These are phyloP conservation scores for Acer campestre DNA, from an alignment of 345 rosid species.

Conservation along the genomic window DNA sequence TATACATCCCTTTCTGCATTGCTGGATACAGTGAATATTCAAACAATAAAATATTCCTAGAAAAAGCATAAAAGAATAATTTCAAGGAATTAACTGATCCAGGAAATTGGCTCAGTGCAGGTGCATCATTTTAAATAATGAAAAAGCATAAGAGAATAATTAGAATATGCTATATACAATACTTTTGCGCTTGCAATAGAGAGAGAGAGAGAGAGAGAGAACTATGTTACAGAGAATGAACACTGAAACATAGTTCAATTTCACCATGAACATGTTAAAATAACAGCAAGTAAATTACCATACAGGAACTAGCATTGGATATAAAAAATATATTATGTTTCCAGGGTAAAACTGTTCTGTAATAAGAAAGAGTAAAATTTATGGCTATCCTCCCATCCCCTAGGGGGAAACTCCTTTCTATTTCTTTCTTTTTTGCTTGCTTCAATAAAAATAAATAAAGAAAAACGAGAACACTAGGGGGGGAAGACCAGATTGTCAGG, in stretches of 20 bases:
- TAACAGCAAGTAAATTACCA: background rate
- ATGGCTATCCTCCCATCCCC: no score
- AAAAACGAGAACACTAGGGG: background rate
- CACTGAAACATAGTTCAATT: background rate
- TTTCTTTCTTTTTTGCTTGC: background rate
- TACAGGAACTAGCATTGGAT: background rate
- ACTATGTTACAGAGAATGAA: background rate
- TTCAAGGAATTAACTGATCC: background rate
- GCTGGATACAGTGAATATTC: background rate
- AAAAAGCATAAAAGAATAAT: background rate
- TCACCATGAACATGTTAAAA: background rate
- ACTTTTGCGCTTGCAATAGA: background rate
- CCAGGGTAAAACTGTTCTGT: background rate
- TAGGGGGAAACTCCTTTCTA: background rate
- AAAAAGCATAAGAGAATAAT: background rate
- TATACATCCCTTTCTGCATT: background rate
- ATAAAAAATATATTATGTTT: background rate
- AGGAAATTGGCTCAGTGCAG: background rate
- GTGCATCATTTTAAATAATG: background rate
- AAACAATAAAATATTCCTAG: background rate
- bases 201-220: conserved; percentile 1
- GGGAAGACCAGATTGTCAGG: background rate
- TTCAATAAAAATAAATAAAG: background rate
- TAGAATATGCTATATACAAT: background rate
- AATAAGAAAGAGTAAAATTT: no score